Evolutionary conservation across 228 moss, liverwort and hornwort genomes (phyloP).

Genomic region (Sphagnum fallax): DNA sequence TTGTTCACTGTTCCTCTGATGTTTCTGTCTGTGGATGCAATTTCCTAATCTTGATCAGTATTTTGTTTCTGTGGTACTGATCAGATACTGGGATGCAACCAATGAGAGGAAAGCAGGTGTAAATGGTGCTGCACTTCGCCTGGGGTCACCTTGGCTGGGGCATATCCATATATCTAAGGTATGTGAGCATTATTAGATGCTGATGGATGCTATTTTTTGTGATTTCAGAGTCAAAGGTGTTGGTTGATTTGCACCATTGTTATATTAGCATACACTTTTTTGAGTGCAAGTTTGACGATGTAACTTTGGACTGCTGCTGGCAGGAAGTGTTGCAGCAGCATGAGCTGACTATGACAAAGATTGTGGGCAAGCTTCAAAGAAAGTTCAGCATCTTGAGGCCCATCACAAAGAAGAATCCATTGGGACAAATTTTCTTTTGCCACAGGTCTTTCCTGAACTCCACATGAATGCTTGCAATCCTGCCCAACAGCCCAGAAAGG

Average conservation of each 20-base stretch:
- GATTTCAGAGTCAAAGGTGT: too few species aligned
- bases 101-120: constrained; percentile 16
- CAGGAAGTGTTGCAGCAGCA: constrained; percentile 30
- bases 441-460: constrained; percentile 15
- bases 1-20: background rate
- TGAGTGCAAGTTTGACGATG: too few species aligned
- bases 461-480: too few species aligned
- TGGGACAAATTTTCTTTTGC: constrained; percentile 43
- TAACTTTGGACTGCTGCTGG: background rate
- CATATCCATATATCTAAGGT: constrained; percentile 70
- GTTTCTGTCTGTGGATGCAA: background rate
- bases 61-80: background rate
- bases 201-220: too few species aligned
- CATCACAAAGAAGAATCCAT: constrained; percentile 12
- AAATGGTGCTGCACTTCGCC: constrained; percentile 27
- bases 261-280: too few species aligned
- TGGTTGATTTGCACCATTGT: too few species aligned
- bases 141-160: constrained; percentile 75
- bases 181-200: background rate
- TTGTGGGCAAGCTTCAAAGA: constrained; percentile 23
- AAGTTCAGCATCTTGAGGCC: constrained; percentile 15
- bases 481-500: too few species aligned
- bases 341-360: constrained; percentile 19
- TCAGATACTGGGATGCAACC: constrained; percentile 6
- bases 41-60: background rate